phyloP scores from a whole-genome alignment of 2,329 filamentous ascomycete species.

The Alternaria arbusti region DNA sequence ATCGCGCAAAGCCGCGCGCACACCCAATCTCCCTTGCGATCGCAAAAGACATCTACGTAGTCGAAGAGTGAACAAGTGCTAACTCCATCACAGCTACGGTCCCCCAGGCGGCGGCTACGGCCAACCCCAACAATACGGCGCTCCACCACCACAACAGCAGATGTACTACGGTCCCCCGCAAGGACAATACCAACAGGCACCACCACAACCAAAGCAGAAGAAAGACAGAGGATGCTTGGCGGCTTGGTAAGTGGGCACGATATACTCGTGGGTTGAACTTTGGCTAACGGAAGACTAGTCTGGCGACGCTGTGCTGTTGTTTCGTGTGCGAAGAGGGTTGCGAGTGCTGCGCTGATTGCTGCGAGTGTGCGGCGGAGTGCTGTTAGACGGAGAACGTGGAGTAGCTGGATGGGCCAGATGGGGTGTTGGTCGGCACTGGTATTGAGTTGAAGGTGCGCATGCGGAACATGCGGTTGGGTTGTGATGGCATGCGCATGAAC shows the following conservation, averaged over 20 bases:
- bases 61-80: neutral
- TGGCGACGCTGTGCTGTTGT: constrained; percentile 63
- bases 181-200: constrained; percentile 58
- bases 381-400: neutral
- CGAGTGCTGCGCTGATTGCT: constrained; percentile 69
- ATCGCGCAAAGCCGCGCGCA: neutral
- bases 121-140: constrained; percentile 26
- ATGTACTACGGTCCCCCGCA: constrained; percentile 38
- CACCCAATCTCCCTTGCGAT: neutral
- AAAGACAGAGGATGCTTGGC: constrained; percentile 48
- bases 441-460: neutral
- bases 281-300: constrained; percentile 20
- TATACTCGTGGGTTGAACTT: neutral
- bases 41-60: neutral
- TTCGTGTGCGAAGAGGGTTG: constrained; percentile 69
- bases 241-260: constrained; percentile 31
- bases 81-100: constrained; percentile 26
- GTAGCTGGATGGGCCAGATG: neutral
- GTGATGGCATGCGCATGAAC: neutral
- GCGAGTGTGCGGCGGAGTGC: constrained; percentile 51
- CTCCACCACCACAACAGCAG: constrained; percentile 33
- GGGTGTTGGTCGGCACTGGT: too few relatives aligned
- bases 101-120: constrained; percentile 17
- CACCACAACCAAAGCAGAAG: constrained; percentile 53
- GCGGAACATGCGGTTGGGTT: neutral